Evolutionary conservation across 495 filamentous ascomycete genomes (phyloP), one percentile per base, ranked within the genome.

Genomic region (Penicillium herquei): DNA sequence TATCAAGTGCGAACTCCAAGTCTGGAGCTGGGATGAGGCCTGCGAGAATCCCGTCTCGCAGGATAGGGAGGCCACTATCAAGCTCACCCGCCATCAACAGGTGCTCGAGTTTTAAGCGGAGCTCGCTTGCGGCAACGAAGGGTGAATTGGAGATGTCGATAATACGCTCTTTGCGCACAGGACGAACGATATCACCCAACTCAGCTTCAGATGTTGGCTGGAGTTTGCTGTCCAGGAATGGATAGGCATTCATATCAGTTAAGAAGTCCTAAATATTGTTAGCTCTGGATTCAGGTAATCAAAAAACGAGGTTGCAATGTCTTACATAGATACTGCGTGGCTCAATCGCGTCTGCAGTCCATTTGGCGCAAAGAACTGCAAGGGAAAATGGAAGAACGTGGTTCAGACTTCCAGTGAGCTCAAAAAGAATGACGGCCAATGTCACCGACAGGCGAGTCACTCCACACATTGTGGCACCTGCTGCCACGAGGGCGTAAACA

Each of bases 391-490:
- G 94, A 0, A 98, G 78, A 26, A 98, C 94, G 60, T 98, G 94
- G 63, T 97, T 87, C 17, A 98, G 71, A 72, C 90, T 95, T 52
- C 94, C 94, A 0, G 94, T 98, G 46, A 98, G 74, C 68, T 98
- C 94, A 64, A 98, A 98, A 0, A 97, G 78, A 59, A 98, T 97
- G 62, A 98, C 90, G 11, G 91, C 91, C 0, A 98, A 82, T 1
- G 94, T 97, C 10, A 98, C 92, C 0, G 94, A 97, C 32, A 98
- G 71, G 32, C 94, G 81, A 11, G 94, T 98, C 7, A 98, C 94
- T 48, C 94, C 94, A 61, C 94, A 98, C 94, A 98, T 98, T 11
- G 93, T 96, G 12, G 92, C 90, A 16, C 94, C 94, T 46, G 94
- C 94, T 26, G 92, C 95, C 51, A 96, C 90, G 62, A 98, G 80